Conservation (phyloP, 1,284 basidiomycete species). For the Laetiporus sulphureus region DNA sequence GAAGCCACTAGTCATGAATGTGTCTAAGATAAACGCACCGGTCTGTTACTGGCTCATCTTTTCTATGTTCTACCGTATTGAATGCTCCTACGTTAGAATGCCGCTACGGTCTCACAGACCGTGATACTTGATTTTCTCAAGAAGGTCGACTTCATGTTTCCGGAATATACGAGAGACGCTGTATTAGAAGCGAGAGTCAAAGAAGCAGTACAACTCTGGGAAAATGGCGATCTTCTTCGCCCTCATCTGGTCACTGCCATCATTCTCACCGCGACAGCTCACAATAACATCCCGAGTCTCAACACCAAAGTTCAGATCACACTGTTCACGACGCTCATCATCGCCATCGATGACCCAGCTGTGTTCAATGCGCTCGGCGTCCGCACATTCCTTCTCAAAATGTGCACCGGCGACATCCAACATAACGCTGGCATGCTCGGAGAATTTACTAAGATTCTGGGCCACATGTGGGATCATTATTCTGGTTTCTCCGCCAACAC, state of each 20-base stretch:
- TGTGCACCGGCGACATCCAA: neutral
- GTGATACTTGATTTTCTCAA: neutral
- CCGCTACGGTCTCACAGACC: no score
- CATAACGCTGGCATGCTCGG: neutral
- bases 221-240: neutral
- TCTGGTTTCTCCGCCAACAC: neutral
- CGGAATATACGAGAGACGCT: neutral
- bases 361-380: slow-evolving; percentile 6
- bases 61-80: no score
- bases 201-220: neutral
- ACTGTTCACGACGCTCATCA: slow-evolving; percentile 8
- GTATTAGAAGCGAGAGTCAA: neutral
- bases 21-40: no score
- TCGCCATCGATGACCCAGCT: slow-evolving; percentile 8
- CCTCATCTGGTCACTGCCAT: slow-evolving; percentile 3
- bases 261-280: slow-evolving; percentile 4
- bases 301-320: slow-evolving; percentile 10
- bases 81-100: no score
- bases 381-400: slow-evolving; percentile 5
- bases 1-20: no score
- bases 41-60: no score
- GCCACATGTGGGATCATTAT: neutral
- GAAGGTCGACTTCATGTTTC: neutral
- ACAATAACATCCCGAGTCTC: slow-evolving; percentile 8
- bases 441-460: neutral